Evolutionary conservation across 306 rosid genomes (phyloP).

Genomic region (Vigna nakashimae): DNA sequence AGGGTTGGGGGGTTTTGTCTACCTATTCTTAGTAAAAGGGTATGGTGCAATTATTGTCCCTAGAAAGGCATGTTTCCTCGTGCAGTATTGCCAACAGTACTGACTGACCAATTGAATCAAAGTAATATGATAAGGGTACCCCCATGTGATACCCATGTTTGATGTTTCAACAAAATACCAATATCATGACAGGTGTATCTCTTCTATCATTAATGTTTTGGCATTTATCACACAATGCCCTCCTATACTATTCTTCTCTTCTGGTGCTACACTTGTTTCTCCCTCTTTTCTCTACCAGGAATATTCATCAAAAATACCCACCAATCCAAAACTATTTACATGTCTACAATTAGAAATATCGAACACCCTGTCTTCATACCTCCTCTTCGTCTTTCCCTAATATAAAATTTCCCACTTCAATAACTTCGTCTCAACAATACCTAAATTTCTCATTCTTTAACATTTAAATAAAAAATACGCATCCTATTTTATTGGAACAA

Average conservation of each 20-base stretch:
- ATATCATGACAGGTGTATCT: conserved; percentile 42
- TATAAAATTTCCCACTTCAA: neutral
- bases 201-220: conserved; percentile 38
- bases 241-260: neutral
- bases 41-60: conserved; percentile 48
- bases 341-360: neutral
- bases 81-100: conserved; percentile 46
- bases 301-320: conserved; percentile 28
- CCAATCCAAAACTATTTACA: conserved; percentile 18
- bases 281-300: neutral
- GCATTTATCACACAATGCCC: conserved; percentile 24
- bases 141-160: conserved; percentile 55
- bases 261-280: neutral
- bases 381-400: neutral
- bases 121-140: conserved; percentile 28
- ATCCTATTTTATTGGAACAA: neutral
- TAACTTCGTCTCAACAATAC: neutral
- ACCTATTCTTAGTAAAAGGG: conserved; percentile 46
- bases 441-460: neutral
- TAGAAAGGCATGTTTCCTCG: conserved; percentile 50
- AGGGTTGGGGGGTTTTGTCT: conserved; percentile 22
- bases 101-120: conserved; percentile 51
- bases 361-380: conserved; percentile 24
- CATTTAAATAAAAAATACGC: neutral
- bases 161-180: conserved; percentile 19